These are phyloP conservation scores for Xylaria venustula DNA, from an alignment of 495 filamentous ascomycete genomes.

Conservation along the genomic window DNA sequence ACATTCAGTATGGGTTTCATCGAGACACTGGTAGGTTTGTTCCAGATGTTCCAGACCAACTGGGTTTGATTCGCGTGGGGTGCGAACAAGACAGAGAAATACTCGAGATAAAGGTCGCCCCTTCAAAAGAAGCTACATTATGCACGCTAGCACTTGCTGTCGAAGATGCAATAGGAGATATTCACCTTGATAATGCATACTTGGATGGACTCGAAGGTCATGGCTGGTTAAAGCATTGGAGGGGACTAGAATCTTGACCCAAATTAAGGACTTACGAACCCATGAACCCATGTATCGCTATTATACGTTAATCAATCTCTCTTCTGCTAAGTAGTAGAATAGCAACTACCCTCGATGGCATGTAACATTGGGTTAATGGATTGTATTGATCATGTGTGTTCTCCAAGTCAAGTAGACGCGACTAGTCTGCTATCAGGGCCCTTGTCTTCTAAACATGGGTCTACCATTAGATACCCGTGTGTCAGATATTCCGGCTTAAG, in stretches of 20 bases:
- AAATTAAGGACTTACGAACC: too few species aligned
- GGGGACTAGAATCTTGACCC: conserved; percentile 5
- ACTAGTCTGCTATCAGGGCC: too few species aligned
- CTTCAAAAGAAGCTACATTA: conserved; percentile 12
- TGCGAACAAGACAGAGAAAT: background rate
- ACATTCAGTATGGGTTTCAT: conserved; percentile 4
- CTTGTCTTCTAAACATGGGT: too few species aligned
- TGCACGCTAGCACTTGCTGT: background rate
- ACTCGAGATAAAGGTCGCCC: background rate
- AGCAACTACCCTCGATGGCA: too few species aligned
- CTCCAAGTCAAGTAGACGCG: too few species aligned
- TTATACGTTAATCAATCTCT: too few species aligned
- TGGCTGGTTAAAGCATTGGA: conserved; percentile 1
- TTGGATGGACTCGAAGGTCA: background rate
- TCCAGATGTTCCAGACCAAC: background rate
- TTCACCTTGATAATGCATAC: background rate
- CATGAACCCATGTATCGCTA: too few species aligned
- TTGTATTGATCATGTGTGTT: too few species aligned
- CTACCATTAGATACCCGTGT: too few species aligned
- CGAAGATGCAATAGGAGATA: conserved; percentile 2
- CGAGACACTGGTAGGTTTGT: background rate
- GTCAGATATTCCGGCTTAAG: too few species aligned
- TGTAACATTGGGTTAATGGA: too few species aligned
- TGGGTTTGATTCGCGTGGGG: background rate
- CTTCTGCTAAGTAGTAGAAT: too few species aligned